Evolutionary conservation across 2,329 filamentous ascomycete genomes (phyloP), one percentile per base, ranked within the genome.

Genomic region (Pseudopyricularia cyperi): DNA sequence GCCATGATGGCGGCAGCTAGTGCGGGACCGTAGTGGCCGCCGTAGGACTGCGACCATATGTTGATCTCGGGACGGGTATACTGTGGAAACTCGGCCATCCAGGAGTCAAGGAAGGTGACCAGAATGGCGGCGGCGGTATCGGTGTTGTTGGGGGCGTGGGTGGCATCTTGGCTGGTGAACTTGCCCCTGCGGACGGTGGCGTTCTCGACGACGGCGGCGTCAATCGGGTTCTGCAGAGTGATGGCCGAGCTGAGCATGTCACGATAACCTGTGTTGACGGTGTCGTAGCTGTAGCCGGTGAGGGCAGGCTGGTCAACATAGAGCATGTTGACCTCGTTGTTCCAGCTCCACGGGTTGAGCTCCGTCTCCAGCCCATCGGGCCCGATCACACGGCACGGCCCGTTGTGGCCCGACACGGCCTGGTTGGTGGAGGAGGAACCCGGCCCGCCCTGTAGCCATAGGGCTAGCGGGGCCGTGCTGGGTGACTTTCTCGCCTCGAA

Each of bases 21-120:
- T 24, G 72, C 73, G 1, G 79, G 79, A 1, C 75, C 76, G 57
- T 77, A 80, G 53, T 76, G 72, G n/a, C 77, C 77, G 26, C 77
- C 78, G 54, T 81, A 81, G 0, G 71, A 75, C 55, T 74, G 69
- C 5, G 74, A 71, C 51, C 73, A 77, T 52, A 81, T 67, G 4
- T 73, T 71, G 53, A 79, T 74, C 54, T 82, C 74, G 44, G 75
- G 26, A 9, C 30, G 74, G 60, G 76, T 72, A 59, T 85, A 84
- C 30, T 73, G 70, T 0, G 79, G 80, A 53, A 86, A 86, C 30
- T 79, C 74, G 4, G 75, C 70, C 52, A 81, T 79, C 70, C 82
- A 87, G 1, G 72, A 71, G 59, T 81, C 77, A 48, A 79, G 61
- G n/a, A 80, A 76, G 59, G 85, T 80, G 80, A 82, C 86, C 9